phyloP scores from a whole-genome alignment of 306 rosid species.

The Purshia tridentata region DNA sequence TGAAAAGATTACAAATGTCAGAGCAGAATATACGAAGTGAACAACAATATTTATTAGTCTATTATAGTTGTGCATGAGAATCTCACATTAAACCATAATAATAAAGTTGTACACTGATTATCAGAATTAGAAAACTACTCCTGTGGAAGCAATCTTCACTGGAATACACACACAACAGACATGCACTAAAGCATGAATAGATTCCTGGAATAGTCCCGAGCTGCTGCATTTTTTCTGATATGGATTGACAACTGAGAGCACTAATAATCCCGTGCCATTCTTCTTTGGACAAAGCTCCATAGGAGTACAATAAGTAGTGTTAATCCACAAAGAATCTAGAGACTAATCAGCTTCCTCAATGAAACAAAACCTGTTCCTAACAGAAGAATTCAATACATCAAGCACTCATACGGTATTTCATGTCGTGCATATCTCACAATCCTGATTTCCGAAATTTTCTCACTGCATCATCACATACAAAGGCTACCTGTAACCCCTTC shows the following conservation, averaged over 20 bases:
- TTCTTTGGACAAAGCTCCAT: slow-evolving; percentile 15
- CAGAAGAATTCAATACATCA: slow-evolving; percentile 47
- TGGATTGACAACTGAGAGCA: slow-evolving; percentile 7
- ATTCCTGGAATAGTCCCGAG: not conserved
- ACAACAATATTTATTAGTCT: not conserved
- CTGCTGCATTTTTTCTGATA: slow-evolving; percentile 1
- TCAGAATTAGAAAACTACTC: not conserved
- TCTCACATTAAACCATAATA: slow-evolving; percentile 5
- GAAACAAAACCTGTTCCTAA: slow-evolving; percentile 46
- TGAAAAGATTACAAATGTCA: too few species aligned
- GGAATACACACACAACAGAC: slow-evolving; percentile 10
- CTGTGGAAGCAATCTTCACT: slow-evolving; percentile 12
- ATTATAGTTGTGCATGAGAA: not conserved
- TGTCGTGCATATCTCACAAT: slow-evolving; percentile 27
- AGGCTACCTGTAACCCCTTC: slow-evolving; percentile 59
- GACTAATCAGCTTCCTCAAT: slow-evolving; percentile 31
- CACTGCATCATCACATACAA: slow-evolving; percentile 6
- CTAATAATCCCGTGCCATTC: slow-evolving; percentile 10
- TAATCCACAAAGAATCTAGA: slow-evolving; percentile 20
- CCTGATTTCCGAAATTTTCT: slow-evolving; percentile 18
- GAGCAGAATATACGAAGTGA: not conserved
- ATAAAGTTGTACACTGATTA: slow-evolving; percentile 10
- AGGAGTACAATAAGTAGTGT: slow-evolving; percentile 11
- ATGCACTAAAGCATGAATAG: not conserved
- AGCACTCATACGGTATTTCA: slow-evolving; percentile 31